Percentiles rank a stretch among this genome's conserved stretches.
These are phyloP conservation scores for Zea luxurians DNA, from an alignment of 176 grass and related monocot genomes.

Conservation along the genomic window DNA sequence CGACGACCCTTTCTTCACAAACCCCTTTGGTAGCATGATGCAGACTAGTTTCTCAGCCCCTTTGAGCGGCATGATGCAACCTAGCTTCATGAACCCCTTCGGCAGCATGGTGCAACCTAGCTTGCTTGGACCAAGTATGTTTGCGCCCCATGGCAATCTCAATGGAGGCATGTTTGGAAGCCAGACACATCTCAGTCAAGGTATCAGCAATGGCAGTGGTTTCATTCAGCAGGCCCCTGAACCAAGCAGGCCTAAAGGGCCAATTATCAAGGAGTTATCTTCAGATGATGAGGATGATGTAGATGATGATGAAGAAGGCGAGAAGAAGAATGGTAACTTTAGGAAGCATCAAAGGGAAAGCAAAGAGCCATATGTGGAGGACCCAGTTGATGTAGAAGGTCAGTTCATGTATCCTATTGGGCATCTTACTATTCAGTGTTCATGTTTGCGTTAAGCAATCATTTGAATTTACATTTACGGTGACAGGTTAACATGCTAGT, in stretches of 20 bases:
- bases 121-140: conserved; percentile 47
- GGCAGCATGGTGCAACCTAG: conserved; percentile 53
- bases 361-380: conserved; percentile 52
- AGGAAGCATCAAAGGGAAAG: conserved; percentile 60
- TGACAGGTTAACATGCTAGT: neutral
- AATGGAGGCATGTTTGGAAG: conserved; percentile 38
- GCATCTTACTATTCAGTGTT: neutral
- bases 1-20: conserved; percentile 68
- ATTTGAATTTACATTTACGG: too few relatives aligned
- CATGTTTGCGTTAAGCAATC: neutral
- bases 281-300: conserved; percentile 54
- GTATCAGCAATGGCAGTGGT: conserved; percentile 26
- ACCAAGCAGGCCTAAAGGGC: conserved; percentile 46
- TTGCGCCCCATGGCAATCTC: conserved; percentile 9
- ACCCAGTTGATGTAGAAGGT: conserved; percentile 66
- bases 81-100: conserved; percentile 56
- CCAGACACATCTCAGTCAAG: conserved; percentile 26
- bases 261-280: conserved; percentile 68
- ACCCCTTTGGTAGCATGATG: conserved; percentile 61
- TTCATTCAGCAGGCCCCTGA: conserved; percentile 53
- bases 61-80: conserved; percentile 56
- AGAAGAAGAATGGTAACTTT: conserved; percentile 39
- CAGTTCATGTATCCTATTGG: neutral
- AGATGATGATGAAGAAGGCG: conserved; percentile 31
- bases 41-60: conserved; percentile 37